Base-by-base conservation (phyloP, 768 basidiomycete genomes). In the Collybiopsis confluens region DNA sequence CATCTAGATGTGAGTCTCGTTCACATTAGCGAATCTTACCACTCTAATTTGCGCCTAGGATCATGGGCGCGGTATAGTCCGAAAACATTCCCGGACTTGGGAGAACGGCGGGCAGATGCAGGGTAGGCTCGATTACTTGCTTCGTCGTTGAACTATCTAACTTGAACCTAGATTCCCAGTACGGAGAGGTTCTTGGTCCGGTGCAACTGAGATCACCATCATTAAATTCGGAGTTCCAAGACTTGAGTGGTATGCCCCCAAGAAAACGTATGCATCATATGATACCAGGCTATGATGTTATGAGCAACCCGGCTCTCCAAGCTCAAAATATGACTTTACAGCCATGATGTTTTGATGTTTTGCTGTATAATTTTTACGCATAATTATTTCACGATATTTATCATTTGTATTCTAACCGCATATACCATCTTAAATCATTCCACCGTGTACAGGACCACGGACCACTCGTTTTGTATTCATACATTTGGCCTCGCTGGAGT, bases 181-280 rank as follows among this genome's bases (percentile, higher is more conserved):
- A 79, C 61, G 60, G 71, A 46, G 78, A 80, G 69, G 78, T 80
- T 61, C 58, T 50, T 38, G 48, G 48, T 15, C 48, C 48, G 18
- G 59, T n/a, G 26, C 56, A 53, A 26, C 20, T 47, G 47, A 36
- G 42, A 26, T 54, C 56, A 36, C 48, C 56, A 35, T 21, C 52
- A 26, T 13, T 59, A 52, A 56, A 56, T 58, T 38, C 59, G 50
- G 58, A 58, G 51, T 57, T 70, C 45, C 72, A 82, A 69, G 81
- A 82, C 58, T 71, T 83, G 58, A 65, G 79, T 55, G 73, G 71
- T 38, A 62, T 83, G 40, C 79, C 78, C 43, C 81, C 83, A 16
- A 75, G 85, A 62, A 86, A 86, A 68, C 80, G 85, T 52, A 69
- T 78, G 20, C 85, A 86, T 65, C 83, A 85, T 64, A 79, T 85